phyloP scores from a whole-genome alignment of 2,329 filamentous ascomycete genomes.

The Tolypocladium cylindrosporum region DNA sequence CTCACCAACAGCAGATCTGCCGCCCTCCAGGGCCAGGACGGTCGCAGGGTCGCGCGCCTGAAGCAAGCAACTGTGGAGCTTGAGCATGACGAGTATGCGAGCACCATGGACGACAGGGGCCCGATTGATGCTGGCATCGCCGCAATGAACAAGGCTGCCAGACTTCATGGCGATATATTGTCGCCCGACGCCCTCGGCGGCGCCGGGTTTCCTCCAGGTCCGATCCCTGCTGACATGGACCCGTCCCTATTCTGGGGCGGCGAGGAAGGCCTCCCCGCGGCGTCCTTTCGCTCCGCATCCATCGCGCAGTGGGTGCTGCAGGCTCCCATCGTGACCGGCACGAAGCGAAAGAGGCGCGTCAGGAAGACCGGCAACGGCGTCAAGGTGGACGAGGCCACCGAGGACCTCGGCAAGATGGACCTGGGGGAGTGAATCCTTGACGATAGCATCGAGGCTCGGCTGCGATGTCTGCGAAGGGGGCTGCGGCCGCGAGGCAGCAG shows the following conservation, averaged over 20 bases:
- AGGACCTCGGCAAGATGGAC: not conserved
- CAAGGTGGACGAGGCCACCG: not conserved
- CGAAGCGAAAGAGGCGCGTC: conserved; percentile 26
- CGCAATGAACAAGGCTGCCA: not conserved
- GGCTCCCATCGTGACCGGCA: conserved; percentile 33
- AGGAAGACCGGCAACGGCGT: conserved; percentile 10
- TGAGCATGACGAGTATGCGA: not conserved
- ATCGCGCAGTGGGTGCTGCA: conserved; percentile 61
- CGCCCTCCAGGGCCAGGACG: not conserved
- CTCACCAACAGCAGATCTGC: conserved; percentile 6
- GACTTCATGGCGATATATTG: too few relatives aligned
- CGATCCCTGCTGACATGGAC: not conserved
- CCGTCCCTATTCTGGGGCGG: conserved; percentile 36
- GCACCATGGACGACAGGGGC: not conserved
- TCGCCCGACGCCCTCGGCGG: too few relatives aligned
- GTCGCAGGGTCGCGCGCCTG: not conserved
- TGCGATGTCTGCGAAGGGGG: not conserved
- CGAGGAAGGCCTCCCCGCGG: conserved; percentile 57
- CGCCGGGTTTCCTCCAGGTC: not conserved
- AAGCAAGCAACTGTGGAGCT: not conserved
- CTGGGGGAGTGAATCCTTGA: not conserved
- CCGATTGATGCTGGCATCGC: not conserved
- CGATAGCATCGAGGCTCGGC: not conserved
- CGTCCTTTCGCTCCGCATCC: conserved; percentile 58
- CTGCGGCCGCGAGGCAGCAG: not conserved